Conservation (phyloP, 192 early-diverging fungal species). For the Gigaspora rosea region DNA sequence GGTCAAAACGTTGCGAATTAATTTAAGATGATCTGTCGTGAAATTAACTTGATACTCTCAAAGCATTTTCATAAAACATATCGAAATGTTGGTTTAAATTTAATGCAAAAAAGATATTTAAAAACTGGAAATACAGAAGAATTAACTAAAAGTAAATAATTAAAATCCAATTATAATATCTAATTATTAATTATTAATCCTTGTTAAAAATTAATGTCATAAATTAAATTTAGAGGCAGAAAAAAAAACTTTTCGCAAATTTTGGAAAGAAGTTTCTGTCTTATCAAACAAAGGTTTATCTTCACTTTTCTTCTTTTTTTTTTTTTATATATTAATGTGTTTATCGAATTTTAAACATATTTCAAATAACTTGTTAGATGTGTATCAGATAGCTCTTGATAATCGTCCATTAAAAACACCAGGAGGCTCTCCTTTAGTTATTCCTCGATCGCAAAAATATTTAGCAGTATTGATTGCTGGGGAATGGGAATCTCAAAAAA, state of each 20-base stretch:
- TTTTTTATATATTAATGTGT: neutral
- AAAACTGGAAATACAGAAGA: too few species aligned
- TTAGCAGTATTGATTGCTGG: slow-evolving; percentile 84
- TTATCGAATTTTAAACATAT: neutral
- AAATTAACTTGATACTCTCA: too few species aligned
- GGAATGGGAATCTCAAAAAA: slow-evolving; percentile 92
- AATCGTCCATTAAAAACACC: slow-evolving; percentile 83
- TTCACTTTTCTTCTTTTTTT: neutral
- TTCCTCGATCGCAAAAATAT: slow-evolving; percentile 57
- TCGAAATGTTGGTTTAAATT: too few species aligned
- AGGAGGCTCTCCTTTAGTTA: slow-evolving; percentile 62
- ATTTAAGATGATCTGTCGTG: too few species aligned
- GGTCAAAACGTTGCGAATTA: too few species aligned
- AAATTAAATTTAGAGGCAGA: slow-evolving; percentile 8
- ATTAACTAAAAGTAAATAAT: too few species aligned
- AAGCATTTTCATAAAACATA: too few species aligned
- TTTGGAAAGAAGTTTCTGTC: slow-evolving; percentile 31
- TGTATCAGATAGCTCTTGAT: slow-evolving; percentile 66
- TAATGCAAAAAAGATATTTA: too few species aligned
- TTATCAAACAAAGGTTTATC: neutral
- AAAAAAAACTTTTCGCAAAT: neutral
- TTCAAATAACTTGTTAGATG: neutral
- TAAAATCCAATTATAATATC: too few species aligned
- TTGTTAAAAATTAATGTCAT: neutral
- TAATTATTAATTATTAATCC: too few species aligned